Evolutionary conservation across 2,329 filamentous ascomycete species (phyloP).

Genomic region (Dryadomyces quercivorus): DNA sequence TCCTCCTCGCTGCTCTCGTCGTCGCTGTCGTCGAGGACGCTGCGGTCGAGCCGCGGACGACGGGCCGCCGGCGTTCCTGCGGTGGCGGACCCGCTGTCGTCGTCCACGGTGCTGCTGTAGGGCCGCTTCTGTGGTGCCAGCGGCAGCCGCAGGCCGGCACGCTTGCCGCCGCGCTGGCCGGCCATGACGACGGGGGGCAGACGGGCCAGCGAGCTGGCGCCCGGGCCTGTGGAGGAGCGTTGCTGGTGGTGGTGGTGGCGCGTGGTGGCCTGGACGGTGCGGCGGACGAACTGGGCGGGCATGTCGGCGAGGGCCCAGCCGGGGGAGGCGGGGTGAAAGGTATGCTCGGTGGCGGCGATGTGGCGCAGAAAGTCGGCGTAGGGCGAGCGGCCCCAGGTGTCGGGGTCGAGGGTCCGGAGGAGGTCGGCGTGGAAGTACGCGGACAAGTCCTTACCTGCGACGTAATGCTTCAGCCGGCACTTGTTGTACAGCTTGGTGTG

Average conservation of each 20-base stretch:
- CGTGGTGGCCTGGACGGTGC: conserved; percentile 2
- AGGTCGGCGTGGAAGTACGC: conserved; percentile 32
- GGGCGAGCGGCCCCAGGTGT: conserved; percentile 18
- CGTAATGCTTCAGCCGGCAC: conserved; percentile 29
- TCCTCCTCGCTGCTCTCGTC: background rate
- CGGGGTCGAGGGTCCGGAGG: conserved; percentile 19
- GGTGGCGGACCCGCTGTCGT: conserved; percentile 19
- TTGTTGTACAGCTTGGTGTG: conserved; percentile 22
- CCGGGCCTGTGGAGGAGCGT: background rate
- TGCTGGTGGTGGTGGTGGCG: background rate
- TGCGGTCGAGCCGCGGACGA: conserved; percentile 5
- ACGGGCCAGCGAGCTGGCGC: background rate
- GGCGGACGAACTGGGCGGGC: conserved; percentile 14
- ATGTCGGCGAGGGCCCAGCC: conserved; percentile 14
- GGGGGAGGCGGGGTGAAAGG: conserved; percentile 16
- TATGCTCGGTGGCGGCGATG: conserved; percentile 13
- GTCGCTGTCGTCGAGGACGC: background rate
- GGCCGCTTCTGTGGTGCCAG: conserved; percentile 30
- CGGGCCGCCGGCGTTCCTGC: too few species aligned
- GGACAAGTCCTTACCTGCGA: conserved; percentile 25
- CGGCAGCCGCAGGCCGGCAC: conserved; percentile 30
- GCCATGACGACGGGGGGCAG: background rate
- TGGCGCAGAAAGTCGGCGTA: conserved; percentile 23
- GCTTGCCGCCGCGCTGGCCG: conserved; percentile 22
- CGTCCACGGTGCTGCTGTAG: conserved; percentile 20